Percentiles rank a stretch among this genome's conserved stretches.
phyloP scores from a whole-genome alignment of 371 early-diverging fungal species.

The Nematocida ironsii region DNA sequence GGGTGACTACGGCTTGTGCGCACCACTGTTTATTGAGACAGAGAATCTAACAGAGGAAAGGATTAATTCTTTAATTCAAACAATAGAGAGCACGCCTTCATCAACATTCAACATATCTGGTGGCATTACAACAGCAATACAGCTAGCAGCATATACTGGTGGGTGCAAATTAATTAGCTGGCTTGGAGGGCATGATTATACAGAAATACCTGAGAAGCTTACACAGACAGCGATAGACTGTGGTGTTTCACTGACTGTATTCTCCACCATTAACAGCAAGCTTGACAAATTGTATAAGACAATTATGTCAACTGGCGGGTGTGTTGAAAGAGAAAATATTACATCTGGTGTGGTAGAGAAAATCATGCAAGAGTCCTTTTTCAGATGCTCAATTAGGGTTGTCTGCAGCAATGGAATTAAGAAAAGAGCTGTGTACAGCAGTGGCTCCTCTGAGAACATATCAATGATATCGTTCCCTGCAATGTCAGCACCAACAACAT shows the following conservation, averaged over 20 bases:
- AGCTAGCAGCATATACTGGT: slow-evolving; percentile 48
- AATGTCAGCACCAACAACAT: slow-evolving; percentile 23
- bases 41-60: slow-evolving; percentile 43
- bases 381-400: slow-evolving; percentile 40
- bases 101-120: background rate
- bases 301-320: slow-evolving; percentile 16
- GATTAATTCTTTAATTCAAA: slow-evolving; percentile 6
- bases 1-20: slow-evolving; percentile 29
- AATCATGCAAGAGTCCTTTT: slow-evolving; percentile 18
- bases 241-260: slow-evolving; percentile 19
- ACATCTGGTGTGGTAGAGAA: background rate
- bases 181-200: slow-evolving; percentile 33
- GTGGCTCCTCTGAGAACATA: slow-evolving; percentile 52
- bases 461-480: slow-evolving; percentile 47
- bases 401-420: slow-evolving; percentile 55
- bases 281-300: slow-evolving; percentile 7
- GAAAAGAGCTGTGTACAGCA: slow-evolving; percentile 52
- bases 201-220: background rate
- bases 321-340: slow-evolving; percentile 31
- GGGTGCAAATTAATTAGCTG: slow-evolving; percentile 35
- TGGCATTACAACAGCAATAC: slow-evolving; percentile 16
- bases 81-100: background rate
- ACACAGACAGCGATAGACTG: slow-evolving; percentile 38
- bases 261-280: background rate
- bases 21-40: slow-evolving; percentile 51